Base-by-base conservation (phyloP, 2,329 filamentous ascomycete genomes). In the Aspergillus ruber region DNA sequence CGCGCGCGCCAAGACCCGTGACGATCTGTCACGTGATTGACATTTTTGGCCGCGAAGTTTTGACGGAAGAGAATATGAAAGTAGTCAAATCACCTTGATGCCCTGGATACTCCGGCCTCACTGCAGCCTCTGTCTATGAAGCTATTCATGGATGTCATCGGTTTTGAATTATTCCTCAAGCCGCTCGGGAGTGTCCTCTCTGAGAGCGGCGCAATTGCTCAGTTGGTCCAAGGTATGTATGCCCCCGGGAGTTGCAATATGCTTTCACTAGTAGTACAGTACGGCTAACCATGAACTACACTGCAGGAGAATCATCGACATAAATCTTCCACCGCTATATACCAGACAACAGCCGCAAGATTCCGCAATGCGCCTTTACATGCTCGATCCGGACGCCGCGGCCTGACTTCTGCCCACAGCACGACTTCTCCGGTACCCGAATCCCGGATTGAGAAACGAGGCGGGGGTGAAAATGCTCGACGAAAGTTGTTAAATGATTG, bases 61-160 rank as follows among this genome's bases (percentile, higher is more conserved):
- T 36, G 33, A 36, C 33, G 33, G 33, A 7, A 33, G 17, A 36
- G n/a, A 36, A 39, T 18, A 39, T 15, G n/a, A 17, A 8, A 13
- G 33, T 18, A n/a, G 5, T 15, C 25, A 35, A 18, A 13, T 29
- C 45, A n/a, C 39, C 46, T 29, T 27, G 27, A 20, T 44, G 43
- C 15, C 20, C 21, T 35, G 36, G 33, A 17, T 20, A 44, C 13
- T 23, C 13, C 50, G 46, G 46, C 46, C 46, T 58, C 48, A 18
- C 36, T 20, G 36, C 18, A 20, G 36, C 10, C 10, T 39, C 17
- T 20, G 10, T 39, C 17, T 39, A 57, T 60, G 57, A 60, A 55
- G 48, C 57, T 56, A 51, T 68, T 68, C 60, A 70, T 70, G 67
- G 67, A 70, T 70, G 67, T 70, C 67, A 70, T 67, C 62, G 53